These are phyloP conservation scores for Tylopilus balloui DNA, from an alignment of 768 basidiomycete species.

Conservation along the genomic window DNA sequence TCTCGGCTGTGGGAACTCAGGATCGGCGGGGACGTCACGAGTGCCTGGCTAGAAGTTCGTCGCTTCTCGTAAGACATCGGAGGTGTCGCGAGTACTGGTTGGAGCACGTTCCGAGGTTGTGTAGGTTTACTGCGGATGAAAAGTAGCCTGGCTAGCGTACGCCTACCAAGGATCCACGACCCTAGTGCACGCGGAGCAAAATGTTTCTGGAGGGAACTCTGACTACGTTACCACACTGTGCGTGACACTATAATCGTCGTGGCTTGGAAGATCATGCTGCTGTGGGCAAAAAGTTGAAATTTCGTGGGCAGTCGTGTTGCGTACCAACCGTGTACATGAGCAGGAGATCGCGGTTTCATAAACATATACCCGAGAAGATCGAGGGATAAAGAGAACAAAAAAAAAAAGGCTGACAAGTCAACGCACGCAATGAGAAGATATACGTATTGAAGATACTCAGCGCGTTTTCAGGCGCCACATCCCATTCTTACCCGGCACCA, in stretches of 20 bases:
- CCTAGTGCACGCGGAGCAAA: neutral
- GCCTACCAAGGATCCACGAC: conserved; percentile 2
- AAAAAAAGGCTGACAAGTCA: neutral
- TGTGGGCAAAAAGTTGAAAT: neutral
- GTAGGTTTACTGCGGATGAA: conserved; percentile 17
- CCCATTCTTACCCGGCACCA: conserved; percentile 50
- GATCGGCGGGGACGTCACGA: conserved; percentile 23
- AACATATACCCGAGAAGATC: neutral
- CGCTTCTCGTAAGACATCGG: neutral
- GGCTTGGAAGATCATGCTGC: neutral
- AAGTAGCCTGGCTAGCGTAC: conserved; percentile 23
- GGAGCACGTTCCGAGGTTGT: conserved; percentile 20
- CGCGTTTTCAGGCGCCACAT: conserved; percentile 63
- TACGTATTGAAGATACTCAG: conserved; percentile 9
- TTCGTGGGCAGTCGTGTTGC: neutral
- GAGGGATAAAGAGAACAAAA: conserved; percentile 6
- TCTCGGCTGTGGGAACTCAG: conserved; percentile 11
- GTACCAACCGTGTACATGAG: conserved; percentile 1
- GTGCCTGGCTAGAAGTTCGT: conserved; percentile 20
- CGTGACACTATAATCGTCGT: neutral
- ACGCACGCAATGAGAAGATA: neutral
- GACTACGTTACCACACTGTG: no score
- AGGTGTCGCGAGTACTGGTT: conserved; percentile 11
- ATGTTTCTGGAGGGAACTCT: no score
- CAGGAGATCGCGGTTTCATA: no score